Evolutionary conservation across 75 land plant species (phyloP).

Genomic region (Pinus albicaulis): DNA sequence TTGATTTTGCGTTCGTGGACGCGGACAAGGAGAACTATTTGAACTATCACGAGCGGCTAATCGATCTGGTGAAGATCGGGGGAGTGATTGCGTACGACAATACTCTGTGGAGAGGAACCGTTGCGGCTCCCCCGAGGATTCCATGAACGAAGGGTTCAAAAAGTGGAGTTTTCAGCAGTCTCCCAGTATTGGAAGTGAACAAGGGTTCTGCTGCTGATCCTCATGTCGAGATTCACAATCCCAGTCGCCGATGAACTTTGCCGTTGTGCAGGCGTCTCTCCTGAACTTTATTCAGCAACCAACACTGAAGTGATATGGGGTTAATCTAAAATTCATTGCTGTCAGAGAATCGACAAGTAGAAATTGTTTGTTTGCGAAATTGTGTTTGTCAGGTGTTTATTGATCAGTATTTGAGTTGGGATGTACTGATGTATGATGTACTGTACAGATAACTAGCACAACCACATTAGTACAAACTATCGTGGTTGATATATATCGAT

Average conservation of each 20-base stretch:
- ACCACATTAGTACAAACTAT: no score
- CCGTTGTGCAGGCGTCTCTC: constrained; percentile 66
- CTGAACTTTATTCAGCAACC: not conserved
- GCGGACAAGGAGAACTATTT: constrained; percentile 81
- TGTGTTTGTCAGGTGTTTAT: no score
- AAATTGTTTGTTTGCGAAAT: no score
- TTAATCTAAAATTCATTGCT: no score
- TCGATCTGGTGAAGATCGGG: constrained; percentile 71
- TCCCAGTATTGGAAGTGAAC: constrained; percentile 22
- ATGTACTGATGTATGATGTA: no score
- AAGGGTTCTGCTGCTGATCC: constrained; percentile 64
- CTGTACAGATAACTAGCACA: no score
- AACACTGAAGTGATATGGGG: no score
- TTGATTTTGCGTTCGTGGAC: constrained; percentile 85
- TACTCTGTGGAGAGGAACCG: constrained; percentile 80
- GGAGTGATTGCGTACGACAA: constrained; percentile 87
- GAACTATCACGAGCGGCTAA: constrained; percentile 61
- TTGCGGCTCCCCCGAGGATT: not conserved
- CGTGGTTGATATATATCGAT: no score
- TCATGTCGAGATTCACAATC: constrained; percentile 62
- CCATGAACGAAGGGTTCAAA: no score
- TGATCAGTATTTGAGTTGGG: no score
- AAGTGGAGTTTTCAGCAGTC: no score
- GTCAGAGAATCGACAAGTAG: no score
- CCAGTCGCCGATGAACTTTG: constrained; percentile 73